These are phyloP conservation scores for Sechiopsis laciniata DNA, from an alignment of 306 rosid genomes.

Conservation along the genomic window DNA sequence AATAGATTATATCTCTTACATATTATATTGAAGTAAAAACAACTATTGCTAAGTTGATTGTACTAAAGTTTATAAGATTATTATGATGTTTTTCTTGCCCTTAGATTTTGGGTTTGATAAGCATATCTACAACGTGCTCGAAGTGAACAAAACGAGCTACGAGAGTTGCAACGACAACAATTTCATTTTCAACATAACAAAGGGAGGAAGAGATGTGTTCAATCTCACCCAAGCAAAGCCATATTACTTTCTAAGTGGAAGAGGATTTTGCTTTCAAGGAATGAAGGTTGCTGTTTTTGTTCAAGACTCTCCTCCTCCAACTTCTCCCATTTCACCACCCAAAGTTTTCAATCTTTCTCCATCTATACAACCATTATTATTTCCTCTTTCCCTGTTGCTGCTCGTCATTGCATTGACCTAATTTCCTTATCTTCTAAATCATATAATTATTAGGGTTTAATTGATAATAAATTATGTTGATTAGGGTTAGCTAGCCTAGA, in stretches of 20 bases:
- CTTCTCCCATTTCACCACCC: slow-evolving; percentile 11
- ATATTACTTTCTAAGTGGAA: slow-evolving; percentile 32
- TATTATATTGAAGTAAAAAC: no score
- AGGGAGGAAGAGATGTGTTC: slow-evolving; percentile 70
- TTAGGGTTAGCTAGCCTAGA: no score
- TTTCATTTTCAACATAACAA: slow-evolving; percentile 56
- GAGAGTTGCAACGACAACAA: slow-evolving; percentile 48
- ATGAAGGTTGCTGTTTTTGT: slow-evolving; percentile 33
- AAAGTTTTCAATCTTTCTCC: not conserved
- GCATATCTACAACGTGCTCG: slow-evolving; percentile 51
- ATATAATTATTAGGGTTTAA: no score
- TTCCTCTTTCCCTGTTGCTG: not conserved
- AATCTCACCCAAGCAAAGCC: slow-evolving; percentile 43
- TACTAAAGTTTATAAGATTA: not conserved
- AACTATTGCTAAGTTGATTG: no score
- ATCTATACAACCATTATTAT: not conserved
- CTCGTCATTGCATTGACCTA: not conserved
- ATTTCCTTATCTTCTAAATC: not conserved
- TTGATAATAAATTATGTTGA: no score
- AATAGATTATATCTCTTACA: no score
- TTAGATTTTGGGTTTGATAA: slow-evolving; percentile 56
- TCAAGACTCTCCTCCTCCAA: not conserved
- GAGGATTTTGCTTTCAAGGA: no score
- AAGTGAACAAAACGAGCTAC: slow-evolving; percentile 62
- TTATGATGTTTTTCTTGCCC: not conserved